phyloP scores from a whole-genome alignment of 1,284 basidiomycete genomes.

The Cutaneotrichosporon dermatis region DNA sequence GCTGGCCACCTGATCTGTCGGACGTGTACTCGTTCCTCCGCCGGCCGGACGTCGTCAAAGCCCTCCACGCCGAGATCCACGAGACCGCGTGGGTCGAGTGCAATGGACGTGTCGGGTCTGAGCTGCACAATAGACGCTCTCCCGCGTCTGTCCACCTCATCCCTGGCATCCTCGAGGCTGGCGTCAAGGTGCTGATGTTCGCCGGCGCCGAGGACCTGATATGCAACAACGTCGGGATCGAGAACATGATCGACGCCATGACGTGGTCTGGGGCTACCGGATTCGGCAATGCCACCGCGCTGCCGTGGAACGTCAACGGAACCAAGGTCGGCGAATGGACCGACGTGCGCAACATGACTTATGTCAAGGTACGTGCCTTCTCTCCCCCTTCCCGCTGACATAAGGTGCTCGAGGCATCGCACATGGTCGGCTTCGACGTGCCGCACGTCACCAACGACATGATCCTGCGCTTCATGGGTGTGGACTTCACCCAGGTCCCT shows the following conservation, averaged over 20 bases:
- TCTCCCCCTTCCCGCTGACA: neutral
- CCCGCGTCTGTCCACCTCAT: conserved; percentile 72
- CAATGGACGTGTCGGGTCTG: conserved; percentile 60
- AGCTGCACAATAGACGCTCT: conserved; percentile 61
- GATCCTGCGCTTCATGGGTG: conserved; percentile 92
- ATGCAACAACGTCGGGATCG: conserved; percentile 89
- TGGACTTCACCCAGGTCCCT: conserved; percentile 74
- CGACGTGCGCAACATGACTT: conserved; percentile 81
- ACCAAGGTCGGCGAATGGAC: conserved; percentile 86
- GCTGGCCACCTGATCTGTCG: conserved; percentile 89
- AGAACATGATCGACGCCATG: conserved; percentile 75
- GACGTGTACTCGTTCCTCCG: conserved; percentile 77
- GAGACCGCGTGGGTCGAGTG: conserved; percentile 88
- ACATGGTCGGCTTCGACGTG: conserved; percentile 87
- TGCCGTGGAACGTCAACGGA: conserved; percentile 73
- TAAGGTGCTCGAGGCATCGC: conserved; percentile 63
- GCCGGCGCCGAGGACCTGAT: conserved; percentile 94
- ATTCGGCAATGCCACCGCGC: conserved; percentile 67
- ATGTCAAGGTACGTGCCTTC: conserved; percentile 63
- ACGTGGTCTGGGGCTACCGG: conserved; percentile 82
- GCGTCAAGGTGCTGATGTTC: conserved; percentile 82
- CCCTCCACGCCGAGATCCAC: conserved; percentile 76
- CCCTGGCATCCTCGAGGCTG: conserved; percentile 67
- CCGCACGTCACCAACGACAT: conserved; percentile 91
- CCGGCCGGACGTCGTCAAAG: conserved; percentile 72